These are phyloP conservation scores for Dactylellina parvicollis DNA, from an alignment of 2,329 filamentous ascomycete genomes.

Conservation along the genomic window DNA sequence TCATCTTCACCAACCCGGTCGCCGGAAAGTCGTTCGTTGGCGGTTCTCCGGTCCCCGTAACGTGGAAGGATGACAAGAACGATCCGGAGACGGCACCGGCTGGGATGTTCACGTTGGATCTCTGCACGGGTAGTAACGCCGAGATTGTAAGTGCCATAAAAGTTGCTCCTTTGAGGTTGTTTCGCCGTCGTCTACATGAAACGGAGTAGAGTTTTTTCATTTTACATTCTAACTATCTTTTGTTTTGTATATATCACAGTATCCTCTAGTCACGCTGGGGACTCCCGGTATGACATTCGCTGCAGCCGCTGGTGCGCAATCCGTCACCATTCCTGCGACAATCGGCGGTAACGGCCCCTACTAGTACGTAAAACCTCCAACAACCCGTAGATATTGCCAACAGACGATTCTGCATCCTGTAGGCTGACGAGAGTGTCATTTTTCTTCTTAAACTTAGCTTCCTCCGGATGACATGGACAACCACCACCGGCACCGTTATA, in stretches of 20 bases:
- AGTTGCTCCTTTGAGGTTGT: too few species aligned
- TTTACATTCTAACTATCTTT: too few species aligned
- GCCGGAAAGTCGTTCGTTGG: slow-evolving; percentile 66
- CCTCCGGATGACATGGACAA: slow-evolving; percentile 38
- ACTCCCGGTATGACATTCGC: slow-evolving; percentile 54
- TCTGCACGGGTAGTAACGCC: slow-evolving; percentile 71
- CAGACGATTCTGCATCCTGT: neutral
- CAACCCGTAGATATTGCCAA: neutral
- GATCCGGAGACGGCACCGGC: slow-evolving; percentile 66
- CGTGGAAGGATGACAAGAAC: slow-evolving; percentile 69
- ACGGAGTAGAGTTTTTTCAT: too few species aligned
- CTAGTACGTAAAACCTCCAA: slow-evolving; percentile 58
- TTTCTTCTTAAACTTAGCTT: slow-evolving; percentile 22
- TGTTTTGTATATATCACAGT: slow-evolving; percentile 27
- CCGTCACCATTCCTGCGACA: slow-evolving; percentile 57
- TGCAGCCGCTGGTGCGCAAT: slow-evolving; percentile 53
- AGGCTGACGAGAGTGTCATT: neutral
- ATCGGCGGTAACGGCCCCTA: slow-evolving; percentile 58
- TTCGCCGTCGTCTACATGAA: neutral
- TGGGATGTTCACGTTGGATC: slow-evolving; percentile 68
- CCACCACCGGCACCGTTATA: slow-evolving; percentile 66
- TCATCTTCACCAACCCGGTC: slow-evolving; percentile 66
- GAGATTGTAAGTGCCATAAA: slow-evolving; percentile 63
- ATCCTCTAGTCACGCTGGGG: slow-evolving; percentile 60
- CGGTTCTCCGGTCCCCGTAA: slow-evolving; percentile 66